phyloP scores from a whole-genome alignment of 305 asterid species.

The Solanum hybrid region DNA sequence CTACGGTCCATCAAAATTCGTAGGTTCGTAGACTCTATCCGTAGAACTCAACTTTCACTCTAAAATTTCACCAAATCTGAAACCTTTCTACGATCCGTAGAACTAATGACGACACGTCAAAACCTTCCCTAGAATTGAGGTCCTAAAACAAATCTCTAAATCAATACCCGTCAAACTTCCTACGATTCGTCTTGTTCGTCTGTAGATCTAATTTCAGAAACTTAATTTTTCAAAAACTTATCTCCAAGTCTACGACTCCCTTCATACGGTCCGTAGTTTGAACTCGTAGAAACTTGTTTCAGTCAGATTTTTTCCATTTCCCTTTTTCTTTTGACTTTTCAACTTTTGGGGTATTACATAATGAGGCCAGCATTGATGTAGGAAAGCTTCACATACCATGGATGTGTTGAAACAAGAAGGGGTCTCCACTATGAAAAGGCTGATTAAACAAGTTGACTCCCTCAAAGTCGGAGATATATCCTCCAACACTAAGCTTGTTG shows the following conservation, averaged over 20 bases:
- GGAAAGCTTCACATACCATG: not conserved
- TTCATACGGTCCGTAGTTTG: not conserved
- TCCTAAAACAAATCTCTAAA: not conserved
- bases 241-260: not conserved
- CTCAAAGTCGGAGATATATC: not conserved
- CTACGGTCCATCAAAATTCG: not conserved
- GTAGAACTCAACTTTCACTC: not conserved
- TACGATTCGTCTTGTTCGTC: not conserved
- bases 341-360: not conserved
- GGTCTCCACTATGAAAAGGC: not conserved
- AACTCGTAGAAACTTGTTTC: not conserved
- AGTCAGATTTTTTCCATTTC: not conserved
- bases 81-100: too few relatives aligned
- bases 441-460: not conserved
- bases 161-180: not conserved
- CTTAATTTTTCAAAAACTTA: too few relatives aligned
- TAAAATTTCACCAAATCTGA: not conserved
- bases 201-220: not conserved
- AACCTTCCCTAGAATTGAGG: not conserved
- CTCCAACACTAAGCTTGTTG: not conserved
- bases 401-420: not conserved
- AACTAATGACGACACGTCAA: not conserved
- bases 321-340: not conserved
- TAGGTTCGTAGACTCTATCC: not conserved
- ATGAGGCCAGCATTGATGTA: too few relatives aligned